Conservation (phyloP, 345 rosid genomes). For the Combretum micranthum region DNA sequence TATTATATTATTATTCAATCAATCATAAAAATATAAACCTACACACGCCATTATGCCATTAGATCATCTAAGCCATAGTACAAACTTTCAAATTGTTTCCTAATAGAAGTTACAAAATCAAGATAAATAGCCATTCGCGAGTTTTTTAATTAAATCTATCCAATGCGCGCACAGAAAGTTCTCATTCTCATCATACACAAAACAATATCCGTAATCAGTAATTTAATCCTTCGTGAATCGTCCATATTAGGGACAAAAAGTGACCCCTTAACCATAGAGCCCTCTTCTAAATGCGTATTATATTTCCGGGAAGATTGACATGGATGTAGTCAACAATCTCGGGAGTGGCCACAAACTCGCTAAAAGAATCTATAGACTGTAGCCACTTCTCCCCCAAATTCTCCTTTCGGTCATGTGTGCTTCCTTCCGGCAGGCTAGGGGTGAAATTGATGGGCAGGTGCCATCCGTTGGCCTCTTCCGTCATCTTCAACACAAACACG, state of each 20-base stretch:
- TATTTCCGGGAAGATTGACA: not conserved
- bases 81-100: too few relatives aligned
- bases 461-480: not conserved
- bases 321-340: not conserved
- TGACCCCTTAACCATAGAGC: not conserved
- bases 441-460: not conserved
- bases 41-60: too few relatives aligned
- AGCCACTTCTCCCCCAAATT: not conserved
- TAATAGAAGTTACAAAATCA: too few relatives aligned
- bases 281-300: not conserved
- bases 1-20: too few relatives aligned
- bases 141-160: too few relatives aligned
- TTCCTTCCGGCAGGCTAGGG: not conserved
- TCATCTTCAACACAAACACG: not conserved
- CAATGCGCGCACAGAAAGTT: too few relatives aligned
- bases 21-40: too few relatives aligned
- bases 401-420: not conserved
- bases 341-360: not conserved
- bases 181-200: too few relatives aligned
- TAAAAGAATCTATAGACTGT: not conserved
- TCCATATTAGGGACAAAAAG: not conserved
- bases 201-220: too few relatives aligned
- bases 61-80: too few relatives aligned
- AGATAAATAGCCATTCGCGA: too few relatives aligned
- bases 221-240: too few relatives aligned